These are phyloP conservation scores for Metschnikowia noctiluminum DNA, from an alignment of 805 yeast species.

Conservation along the genomic window DNA sequence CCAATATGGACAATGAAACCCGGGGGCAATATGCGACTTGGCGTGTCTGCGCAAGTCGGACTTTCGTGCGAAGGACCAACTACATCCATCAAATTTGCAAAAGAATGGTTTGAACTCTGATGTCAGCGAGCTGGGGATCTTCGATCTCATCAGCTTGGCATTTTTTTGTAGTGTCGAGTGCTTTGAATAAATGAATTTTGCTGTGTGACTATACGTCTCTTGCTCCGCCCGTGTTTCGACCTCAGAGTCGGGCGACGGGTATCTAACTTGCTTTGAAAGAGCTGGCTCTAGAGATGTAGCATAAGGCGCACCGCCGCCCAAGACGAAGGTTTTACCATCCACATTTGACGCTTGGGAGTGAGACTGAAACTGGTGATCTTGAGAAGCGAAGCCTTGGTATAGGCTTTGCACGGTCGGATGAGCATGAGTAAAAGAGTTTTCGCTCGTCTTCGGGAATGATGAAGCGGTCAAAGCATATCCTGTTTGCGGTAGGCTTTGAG, in stretches of 20 bases:
- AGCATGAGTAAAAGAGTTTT: background rate
- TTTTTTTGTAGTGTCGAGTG: constrained; percentile 1
- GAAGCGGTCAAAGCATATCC: constrained; percentile 1
- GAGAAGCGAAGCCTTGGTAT: background rate
- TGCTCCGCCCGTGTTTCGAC: background rate
- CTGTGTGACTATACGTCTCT: background rate
- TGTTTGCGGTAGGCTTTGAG: constrained; percentile 6
- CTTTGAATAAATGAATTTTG: constrained; percentile 9
- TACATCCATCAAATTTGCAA: constrained; percentile 46
- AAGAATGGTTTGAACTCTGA: constrained; percentile 30
- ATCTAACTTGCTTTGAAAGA: background rate
- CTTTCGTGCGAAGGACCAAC: constrained; percentile 68
- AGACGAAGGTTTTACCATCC: background rate
- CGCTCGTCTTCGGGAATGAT: background rate
- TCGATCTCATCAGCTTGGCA: background rate
- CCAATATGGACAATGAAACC: constrained; percentile 73
- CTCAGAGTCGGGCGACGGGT: constrained; percentile 1
- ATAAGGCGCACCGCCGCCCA: background rate
- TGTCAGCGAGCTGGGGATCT: background rate
- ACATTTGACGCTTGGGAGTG: background rate
- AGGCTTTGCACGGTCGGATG: background rate
- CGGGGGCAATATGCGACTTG: constrained; percentile 64
- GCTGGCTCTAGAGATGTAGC: background rate
- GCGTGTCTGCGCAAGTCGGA: constrained; percentile 68
- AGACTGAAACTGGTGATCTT: background rate